phyloP scores from a whole-genome alignment of 441 rosid species.

The Jatropha multifida region DNA sequence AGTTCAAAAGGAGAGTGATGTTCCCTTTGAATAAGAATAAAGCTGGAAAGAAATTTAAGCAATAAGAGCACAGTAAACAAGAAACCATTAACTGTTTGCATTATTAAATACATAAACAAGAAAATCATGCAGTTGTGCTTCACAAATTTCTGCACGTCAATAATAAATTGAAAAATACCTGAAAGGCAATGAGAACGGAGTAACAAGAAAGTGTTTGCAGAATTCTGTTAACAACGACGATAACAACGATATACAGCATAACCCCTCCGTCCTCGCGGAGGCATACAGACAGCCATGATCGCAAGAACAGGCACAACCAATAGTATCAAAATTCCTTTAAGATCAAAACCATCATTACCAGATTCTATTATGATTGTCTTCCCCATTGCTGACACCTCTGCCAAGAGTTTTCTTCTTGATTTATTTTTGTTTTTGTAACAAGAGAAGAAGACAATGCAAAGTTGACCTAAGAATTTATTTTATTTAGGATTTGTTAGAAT shows the following conservation, averaged over 20 bases:
- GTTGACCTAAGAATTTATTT: neutral
- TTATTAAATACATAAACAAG: neutral
- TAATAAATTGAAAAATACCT: too few species aligned
- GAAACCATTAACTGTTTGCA: neutral
- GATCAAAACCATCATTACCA: conserved; percentile 23
- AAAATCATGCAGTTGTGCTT: neutral
- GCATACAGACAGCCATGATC: conserved; percentile 30
- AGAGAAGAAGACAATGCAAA: neutral
- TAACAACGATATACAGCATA: conserved; percentile 19
- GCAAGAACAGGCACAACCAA: conserved; percentile 25
- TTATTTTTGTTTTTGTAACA: neutral
- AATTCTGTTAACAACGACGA: neutral
- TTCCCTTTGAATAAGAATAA: neutral
- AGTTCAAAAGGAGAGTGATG: neutral
- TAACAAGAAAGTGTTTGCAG: neutral
- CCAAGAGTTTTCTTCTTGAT: neutral
- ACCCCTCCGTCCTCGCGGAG: neutral
- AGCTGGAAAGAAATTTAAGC: neutral
- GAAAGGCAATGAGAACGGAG: too few species aligned
- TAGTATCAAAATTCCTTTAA: conserved; percentile 10
- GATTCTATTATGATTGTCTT: neutral
- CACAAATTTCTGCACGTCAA: neutral
- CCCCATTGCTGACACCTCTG: conserved; percentile 15
- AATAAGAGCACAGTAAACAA: neutral
- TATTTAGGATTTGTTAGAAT: neutral